phyloP scores from a whole-genome alignment of 345 rosid species.

The Pugionium dolabratum region DNA sequence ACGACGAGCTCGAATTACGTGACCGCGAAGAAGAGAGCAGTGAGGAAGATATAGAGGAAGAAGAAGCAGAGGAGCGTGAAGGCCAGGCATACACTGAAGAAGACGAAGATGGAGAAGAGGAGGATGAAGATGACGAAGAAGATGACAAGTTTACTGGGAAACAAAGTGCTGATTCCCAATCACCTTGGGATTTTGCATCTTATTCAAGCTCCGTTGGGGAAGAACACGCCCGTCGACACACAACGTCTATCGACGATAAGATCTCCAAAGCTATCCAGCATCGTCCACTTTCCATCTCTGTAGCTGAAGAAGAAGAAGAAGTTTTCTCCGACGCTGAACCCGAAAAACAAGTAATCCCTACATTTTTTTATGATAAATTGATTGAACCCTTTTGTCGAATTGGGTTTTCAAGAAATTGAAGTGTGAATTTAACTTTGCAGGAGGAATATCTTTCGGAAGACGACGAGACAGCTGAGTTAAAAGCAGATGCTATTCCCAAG shows the following conservation, averaged over 20 bases:
- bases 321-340: slow-evolving; percentile 54
- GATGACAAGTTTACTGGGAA: slow-evolving; percentile 37
- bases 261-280: slow-evolving; percentile 64
- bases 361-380: background rate
- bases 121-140: slow-evolving; percentile 31
- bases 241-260: slow-evolving; percentile 85
- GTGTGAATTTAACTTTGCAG: slow-evolving; percentile 34
- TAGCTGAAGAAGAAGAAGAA: slow-evolving; percentile 21
- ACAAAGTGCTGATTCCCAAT: slow-evolving; percentile 46
- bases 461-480: slow-evolving; percentile 52
- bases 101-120: slow-evolving; percentile 43
- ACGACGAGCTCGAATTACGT: slow-evolving; percentile 55
- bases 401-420: slow-evolving; percentile 2
- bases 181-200: slow-evolving; percentile 91
- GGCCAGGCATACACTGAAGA: slow-evolving; percentile 34
- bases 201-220: slow-evolving; percentile 83
- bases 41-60: slow-evolving; percentile 43
- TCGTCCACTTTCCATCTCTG: slow-evolving; percentile 42
- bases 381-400: background rate
- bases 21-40: slow-evolving; percentile 29
- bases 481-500: slow-evolving; percentile 46
- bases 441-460: slow-evolving; percentile 70
- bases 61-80: slow-evolving; percentile 37
- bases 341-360: slow-evolving; percentile 54
- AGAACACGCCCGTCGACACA: slow-evolving; percentile 88